phyloP scores from a whole-genome alignment of 176 grass and related monocot species.

The Raddia distichophylla region DNA sequence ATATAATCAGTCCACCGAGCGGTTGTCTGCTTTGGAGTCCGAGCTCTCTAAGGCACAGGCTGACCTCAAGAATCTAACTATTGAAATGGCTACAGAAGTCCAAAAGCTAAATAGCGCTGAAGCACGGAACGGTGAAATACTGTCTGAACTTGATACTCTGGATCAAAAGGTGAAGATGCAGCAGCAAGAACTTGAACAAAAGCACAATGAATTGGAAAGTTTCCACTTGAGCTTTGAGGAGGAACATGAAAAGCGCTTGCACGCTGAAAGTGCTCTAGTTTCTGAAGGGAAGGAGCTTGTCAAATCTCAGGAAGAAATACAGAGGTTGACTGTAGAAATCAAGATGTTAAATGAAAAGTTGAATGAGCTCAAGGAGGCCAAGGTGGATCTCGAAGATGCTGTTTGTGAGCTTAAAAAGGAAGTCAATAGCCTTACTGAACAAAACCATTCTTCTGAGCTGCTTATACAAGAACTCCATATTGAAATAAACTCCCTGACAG shows the following conservation, averaged over 20 bases:
- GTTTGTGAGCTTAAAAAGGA: conserved; percentile 70
- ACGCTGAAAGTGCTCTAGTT: conserved; percentile 61
- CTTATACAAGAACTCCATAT: conserved; percentile 56
- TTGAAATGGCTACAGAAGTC: conserved; percentile 67
- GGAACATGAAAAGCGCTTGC: conserved; percentile 50
- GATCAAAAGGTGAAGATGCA: conserved; percentile 62
- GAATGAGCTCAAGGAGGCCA: conserved; percentile 52
- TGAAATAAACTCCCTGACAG: conserved; percentile 48
- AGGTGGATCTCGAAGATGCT: conserved; percentile 56
- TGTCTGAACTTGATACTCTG: conserved; percentile 62
- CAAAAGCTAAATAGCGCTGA: conserved; percentile 70
- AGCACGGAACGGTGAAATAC: conserved; percentile 58
- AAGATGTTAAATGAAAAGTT: conserved; percentile 52
- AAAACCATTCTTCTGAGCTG: conserved; percentile 57
- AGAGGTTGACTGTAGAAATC: conserved; percentile 57
- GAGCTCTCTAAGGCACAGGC: conserved; percentile 61
- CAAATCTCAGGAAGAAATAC: conserved; percentile 57
- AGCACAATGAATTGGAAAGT: conserved; percentile 58
- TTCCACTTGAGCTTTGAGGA: conserved; percentile 57
- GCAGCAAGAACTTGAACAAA: conserved; percentile 70
- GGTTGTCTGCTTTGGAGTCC: conserved; percentile 57
- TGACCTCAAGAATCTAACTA: conserved; percentile 69
- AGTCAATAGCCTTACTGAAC: conserved; percentile 57
- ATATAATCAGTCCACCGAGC: conserved; percentile 61
- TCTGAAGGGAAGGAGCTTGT: conserved; percentile 46